phyloP scores from a whole-genome alignment of 306 rosid genomes.

The Malus asiatica region DNA sequence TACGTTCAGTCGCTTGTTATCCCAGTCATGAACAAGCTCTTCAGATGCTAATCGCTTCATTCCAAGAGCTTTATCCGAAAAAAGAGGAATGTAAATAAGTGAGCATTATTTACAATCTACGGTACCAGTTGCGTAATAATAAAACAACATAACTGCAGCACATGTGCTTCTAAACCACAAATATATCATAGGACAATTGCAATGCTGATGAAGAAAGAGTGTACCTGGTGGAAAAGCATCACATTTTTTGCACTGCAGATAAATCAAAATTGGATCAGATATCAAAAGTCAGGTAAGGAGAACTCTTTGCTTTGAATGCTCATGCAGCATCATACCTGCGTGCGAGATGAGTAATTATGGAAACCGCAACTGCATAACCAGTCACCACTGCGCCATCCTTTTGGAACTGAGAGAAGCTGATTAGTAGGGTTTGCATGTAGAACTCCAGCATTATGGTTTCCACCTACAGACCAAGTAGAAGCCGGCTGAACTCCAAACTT shows the following conservation, averaged over 20 bases:
- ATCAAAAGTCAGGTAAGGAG: slow-evolving; percentile 4
- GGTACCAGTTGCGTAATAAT: background rate
- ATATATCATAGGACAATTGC: background rate
- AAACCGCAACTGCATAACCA: slow-evolving; percentile 94
- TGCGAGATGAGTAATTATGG: slow-evolving; percentile 84
- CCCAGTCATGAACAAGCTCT: slow-evolving; percentile 75
- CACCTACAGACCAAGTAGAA: slow-evolving; percentile 51
- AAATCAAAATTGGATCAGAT: slow-evolving; percentile 29
- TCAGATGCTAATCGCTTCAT: slow-evolving; percentile 88
- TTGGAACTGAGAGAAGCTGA: slow-evolving; percentile 41
- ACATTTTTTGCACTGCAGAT: slow-evolving; percentile 90
- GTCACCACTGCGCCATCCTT: slow-evolving; percentile 91
- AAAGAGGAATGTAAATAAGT: slow-evolving; percentile 8
- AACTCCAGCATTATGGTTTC: slow-evolving; percentile 44
- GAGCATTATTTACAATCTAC: background rate
- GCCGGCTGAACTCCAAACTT: slow-evolving; percentile 55
- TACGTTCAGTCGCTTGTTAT: slow-evolving; percentile 76
- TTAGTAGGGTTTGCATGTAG: slow-evolving; percentile 39
- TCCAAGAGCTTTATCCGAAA: slow-evolving; percentile 60
- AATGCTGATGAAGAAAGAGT: background rate
- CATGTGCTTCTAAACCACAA: background rate
- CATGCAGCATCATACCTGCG: slow-evolving; percentile 46
- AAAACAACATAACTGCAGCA: background rate
- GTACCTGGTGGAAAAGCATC: slow-evolving; percentile 83
- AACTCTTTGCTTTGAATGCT: background rate